These are phyloP conservation scores for Podospora comata DNA, from an alignment of 495 filamentous ascomycete genomes.

Conservation along the genomic window DNA sequence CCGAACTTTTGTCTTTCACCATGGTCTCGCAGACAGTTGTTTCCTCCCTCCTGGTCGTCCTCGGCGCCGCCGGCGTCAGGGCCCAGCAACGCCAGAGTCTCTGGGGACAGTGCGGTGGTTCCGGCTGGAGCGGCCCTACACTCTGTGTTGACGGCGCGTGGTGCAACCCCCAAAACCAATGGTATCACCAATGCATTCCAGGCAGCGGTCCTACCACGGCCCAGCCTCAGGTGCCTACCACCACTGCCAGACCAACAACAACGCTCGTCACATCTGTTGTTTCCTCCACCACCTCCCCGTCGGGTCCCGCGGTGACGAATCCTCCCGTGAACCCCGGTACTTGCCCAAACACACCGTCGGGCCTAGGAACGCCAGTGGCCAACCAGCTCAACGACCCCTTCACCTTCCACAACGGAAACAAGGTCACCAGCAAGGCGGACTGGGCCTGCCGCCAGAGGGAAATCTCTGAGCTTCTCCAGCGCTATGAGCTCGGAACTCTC, in stretches of 20 bases:
- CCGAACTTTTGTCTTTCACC: slow-evolving; percentile 5
- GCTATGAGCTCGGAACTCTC: slow-evolving; percentile 51
- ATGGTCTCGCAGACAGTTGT: slow-evolving; percentile 22
- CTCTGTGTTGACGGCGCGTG: slow-evolving; percentile 38
- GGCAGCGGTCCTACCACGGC: slow-evolving; percentile 19
- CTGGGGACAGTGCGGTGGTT: slow-evolving; percentile 48
- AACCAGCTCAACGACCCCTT: slow-evolving; percentile 50
- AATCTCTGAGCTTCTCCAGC: slow-evolving; percentile 48
- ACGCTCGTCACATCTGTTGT: slow-evolving; percentile 12
- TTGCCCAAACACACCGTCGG: slow-evolving; percentile 23
- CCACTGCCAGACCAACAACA: slow-evolving; percentile 10
- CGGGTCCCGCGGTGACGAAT: slow-evolving; percentile 8
- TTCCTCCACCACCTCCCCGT: slow-evolving; percentile 7
- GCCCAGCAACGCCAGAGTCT: slow-evolving; percentile 22
- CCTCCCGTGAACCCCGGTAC: slow-evolving; percentile 6
- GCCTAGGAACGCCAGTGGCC: slow-evolving; percentile 19
- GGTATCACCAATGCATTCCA: slow-evolving; percentile 43
- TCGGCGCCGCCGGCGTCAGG: slow-evolving; percentile 21
- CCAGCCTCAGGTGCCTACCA: slow-evolving; percentile 7
- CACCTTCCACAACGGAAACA: slow-evolving; percentile 44
- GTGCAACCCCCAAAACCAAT: slow-evolving; percentile 42
- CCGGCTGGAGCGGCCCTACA: slow-evolving; percentile 40
- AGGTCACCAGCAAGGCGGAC: slow-evolving; percentile 43
- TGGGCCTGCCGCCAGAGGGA: slow-evolving; percentile 51
- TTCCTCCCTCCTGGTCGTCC: slow-evolving; percentile 25